Base-by-base conservation (phyloP, 352 stramenopile species). In the Phytopythium cucurbitacearum region DNA sequence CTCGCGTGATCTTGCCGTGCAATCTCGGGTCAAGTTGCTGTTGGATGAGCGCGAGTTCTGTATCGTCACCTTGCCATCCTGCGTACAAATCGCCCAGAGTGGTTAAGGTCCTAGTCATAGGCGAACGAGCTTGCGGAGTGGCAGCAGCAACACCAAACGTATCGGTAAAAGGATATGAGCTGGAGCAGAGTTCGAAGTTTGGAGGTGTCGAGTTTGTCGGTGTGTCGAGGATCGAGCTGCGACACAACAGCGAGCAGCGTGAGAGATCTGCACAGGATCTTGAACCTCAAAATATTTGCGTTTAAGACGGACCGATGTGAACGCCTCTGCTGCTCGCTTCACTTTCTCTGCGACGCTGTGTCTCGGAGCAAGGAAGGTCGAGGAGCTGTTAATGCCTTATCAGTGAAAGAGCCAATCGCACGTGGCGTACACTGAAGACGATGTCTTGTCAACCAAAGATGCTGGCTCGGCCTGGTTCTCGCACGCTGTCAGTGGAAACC, bases 281-380 rank as follows among this genome's bases (percentile, higher is more conserved):
- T 28, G 21, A 28, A 28, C 21, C 21, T 28, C 21, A 28, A 28
- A 28, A 28, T 2, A 28, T 28, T 28, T 28, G 21, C 21, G 21
- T 28, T 28, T 28, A 28, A 28, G 21, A 12, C 45, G 2, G 51
- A 85, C 80, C 58, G 61, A 52, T 5, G 60, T 48, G 41, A 87
- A 91, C 0, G 64, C 71, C 44, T 85, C 73, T n/a, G 71, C 65
- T 44, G 73, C 73, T 13, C 74, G 68, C 3, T 73, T 64, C 45
- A 90, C 57, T 52, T 80, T 89, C 48, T 89, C 75, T 0, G 48
- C 28, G 10, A 84, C 46, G 12, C 75, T 85, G 36, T 4, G 21
- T 28, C 21, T 28, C 21, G 21, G 21, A 28, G 21, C 21, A 28
- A 28, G 21, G 21, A 28, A 28, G 21, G 21, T 28, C 21, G 21